A percentile compares a stretch with the other conserved stretches of the same genome.
Conservation (phyloP, 164 flowering plant species). For the Echeveria elegans region DNA sequence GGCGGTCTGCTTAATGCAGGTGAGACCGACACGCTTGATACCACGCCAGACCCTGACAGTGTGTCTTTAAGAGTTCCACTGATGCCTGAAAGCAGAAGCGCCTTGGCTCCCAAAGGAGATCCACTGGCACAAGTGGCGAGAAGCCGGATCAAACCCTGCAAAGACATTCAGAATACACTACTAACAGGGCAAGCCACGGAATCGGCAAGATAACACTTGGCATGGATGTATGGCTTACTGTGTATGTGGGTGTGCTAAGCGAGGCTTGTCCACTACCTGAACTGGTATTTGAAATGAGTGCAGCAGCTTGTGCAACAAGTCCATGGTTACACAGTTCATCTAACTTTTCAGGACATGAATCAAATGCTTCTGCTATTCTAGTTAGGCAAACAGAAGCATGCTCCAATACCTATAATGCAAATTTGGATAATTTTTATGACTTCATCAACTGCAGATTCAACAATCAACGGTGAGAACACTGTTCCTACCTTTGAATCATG, state of each 20-base stretch:
- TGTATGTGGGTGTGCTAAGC: conserved; percentile 85
- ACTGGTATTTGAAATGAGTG: conserved; percentile 76
- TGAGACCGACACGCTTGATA: conserved; percentile 66
- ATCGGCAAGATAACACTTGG: background rate
- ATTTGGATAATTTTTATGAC: background rate
- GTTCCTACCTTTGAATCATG: conserved; percentile 79
- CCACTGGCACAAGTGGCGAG: conserved; percentile 96
- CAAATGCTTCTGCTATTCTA: conserved; percentile 92
- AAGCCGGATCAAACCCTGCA: conserved; percentile 91
- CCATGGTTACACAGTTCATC: conserved; percentile 97
- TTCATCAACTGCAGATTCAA: background rate
- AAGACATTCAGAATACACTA: background rate
- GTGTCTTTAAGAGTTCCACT: conserved; percentile 95
- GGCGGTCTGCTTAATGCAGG: conserved; percentile 92
- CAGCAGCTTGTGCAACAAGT: conserved; percentile 82
- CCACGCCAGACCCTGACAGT: conserved; percentile 71
- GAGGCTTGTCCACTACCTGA: conserved; percentile 96
- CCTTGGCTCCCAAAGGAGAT: conserved; percentile 77
- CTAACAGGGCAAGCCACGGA: background rate
- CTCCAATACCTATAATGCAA: conserved; percentile 65
- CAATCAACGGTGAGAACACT: background rate
- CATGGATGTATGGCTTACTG: conserved; percentile 35
- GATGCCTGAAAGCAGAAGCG: conserved; percentile 85
- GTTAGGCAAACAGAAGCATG: conserved; percentile 96
- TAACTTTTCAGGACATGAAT: conserved; percentile 75